Percentiles rank a stretch among this genome's conserved stretches.
Conservation (phyloP, 2,329 filamentous ascomycete genomes). For the Fusarium clavum region DNA sequence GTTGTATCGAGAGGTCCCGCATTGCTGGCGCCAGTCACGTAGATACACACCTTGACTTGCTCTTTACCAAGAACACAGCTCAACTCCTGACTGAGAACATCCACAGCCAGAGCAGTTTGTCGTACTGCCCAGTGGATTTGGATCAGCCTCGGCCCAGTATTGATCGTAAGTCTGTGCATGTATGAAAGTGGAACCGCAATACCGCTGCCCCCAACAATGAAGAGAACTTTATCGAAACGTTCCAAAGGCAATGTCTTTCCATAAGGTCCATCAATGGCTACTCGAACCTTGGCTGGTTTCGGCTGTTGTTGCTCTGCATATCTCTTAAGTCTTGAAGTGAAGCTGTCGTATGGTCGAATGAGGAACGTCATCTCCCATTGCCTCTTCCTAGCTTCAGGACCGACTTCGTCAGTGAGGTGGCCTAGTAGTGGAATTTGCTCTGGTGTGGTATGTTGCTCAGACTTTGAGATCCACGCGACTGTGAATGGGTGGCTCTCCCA, state of each 20-base stretch:
- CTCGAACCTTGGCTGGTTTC: neutral
- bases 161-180: neutral
- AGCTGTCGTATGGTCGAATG: conserved; percentile 59
- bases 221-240: neutral
- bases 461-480: conserved; percentile 49
- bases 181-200: conserved; percentile 14
- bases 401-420: accelerated
- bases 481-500: conserved; percentile 66
- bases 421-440: neutral
- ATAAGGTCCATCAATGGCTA: conserved; percentile 10
- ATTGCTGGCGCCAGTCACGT: neutral
- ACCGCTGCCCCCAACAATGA: conserved; percentile 19
- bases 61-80: neutral
- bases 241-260: neutral
- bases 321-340: conserved; percentile 47
- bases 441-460: neutral
- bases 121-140: conserved; percentile 20
- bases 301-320: neutral
- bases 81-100: conserved; percentile 3
- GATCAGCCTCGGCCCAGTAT: neutral
- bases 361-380: conserved; percentile 53
- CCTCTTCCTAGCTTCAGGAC: neutral
- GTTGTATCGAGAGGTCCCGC: neutral
- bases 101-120: neutral
- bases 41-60: neutral